Evolutionary conservation across 192 early-diverging fungal species (phyloP), one percentile per base, ranked within the genome.

Genomic region (Coemansia sp.): DNA sequence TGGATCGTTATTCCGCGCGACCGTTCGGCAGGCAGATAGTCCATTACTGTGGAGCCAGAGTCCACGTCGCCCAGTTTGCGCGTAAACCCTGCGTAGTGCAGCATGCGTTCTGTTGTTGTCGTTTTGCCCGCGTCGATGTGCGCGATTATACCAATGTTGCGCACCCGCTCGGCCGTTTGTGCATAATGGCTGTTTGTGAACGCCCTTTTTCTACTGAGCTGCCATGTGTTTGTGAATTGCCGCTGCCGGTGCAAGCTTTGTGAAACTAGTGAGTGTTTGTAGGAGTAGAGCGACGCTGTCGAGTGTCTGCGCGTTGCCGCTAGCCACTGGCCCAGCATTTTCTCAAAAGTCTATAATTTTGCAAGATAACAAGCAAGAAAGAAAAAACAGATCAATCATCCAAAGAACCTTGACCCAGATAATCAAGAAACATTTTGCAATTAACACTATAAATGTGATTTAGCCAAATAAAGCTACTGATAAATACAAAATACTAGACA

Each of bases 121-220:
- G 96, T 98, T 73, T 93, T 93, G 34, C 94, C 96, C 2, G 96
- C 96, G 71, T 98, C 96, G 61, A 98, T 96, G 67, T 98, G 96
- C 3, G 96, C 96, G 61, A 96, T 93, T 49, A 96, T 96, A 11
- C 94, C 95, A 63, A 98, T 87, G 61, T 96, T 98, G 60, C 95
- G 83, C 38, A 90, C 79, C 17, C 26, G 40, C 1, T 66, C 57
- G 51, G 31, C 31, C 8, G 40, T 44, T 4, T 44, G 3, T 44
- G 40, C 14, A 12, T 61, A 51, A 18, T 20, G 21, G 24, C 54
- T 65, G 36, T 5, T 51, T 62, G 60, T 51, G 47, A 48, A 31
- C 46, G 44, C 42, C n/a, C 58, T 46, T 49, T n/a, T 44, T 0
- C 3, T 15, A 14, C 2, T 44, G 11, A 44, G 40, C 40, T 44